phyloP scores from a whole-genome alignment of 202 grass and related monocot species.

The Digitaria exilis region DNA sequence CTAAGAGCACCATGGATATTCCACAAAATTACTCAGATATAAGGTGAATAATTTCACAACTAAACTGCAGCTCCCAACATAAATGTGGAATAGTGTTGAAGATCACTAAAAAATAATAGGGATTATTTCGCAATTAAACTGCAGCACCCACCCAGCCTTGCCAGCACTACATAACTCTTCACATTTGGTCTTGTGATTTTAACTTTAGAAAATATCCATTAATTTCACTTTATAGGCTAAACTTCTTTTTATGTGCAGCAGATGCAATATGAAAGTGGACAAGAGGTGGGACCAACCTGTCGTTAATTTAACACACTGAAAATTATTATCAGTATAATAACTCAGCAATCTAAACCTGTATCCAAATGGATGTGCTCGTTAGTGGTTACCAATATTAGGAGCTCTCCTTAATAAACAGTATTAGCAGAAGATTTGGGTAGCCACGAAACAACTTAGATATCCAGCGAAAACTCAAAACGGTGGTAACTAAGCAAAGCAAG shows the following conservation, averaged over 20 bases:
- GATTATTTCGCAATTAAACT: no score
- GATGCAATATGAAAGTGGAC: conserved; percentile 7
- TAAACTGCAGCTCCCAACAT: no score
- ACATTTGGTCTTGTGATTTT: not conserved
- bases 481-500: not conserved
- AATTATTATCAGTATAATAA: conserved; percentile 5
- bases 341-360: not conserved
- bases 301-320: not conserved
- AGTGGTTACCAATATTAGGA: not conserved
- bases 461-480: not conserved
- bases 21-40: no score
- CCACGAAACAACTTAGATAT: not conserved
- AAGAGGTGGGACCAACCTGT: conserved; percentile 2
- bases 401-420: not conserved
- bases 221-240: not conserved
- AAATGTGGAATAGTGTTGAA: no score
- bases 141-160: no score
- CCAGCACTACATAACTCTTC: no score
- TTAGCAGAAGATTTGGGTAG: not conserved
- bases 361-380: conserved; percentile 10
- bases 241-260: not conserved
- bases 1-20: no score
- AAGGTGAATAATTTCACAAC: no score
- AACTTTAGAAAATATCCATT: not conserved
- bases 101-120: no score